These are phyloP conservation scores for Sanghuangporus sanghuang DNA, from an alignment of 1,284 basidiomycete species.

Conservation along the genomic window DNA sequence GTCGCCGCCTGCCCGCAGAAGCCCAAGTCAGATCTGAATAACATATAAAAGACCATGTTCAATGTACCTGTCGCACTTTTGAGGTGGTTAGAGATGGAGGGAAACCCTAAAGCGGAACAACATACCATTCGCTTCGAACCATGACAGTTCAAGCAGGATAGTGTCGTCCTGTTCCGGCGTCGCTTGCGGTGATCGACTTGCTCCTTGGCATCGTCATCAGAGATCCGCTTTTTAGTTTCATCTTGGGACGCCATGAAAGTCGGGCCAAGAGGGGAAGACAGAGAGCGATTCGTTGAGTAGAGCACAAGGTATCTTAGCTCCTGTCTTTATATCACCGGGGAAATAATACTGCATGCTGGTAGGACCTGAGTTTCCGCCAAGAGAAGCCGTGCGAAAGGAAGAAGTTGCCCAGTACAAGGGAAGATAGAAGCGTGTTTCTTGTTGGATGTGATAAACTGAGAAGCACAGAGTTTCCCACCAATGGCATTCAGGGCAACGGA, in stretches of 20 bases:
- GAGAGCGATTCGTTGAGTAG: neutral
- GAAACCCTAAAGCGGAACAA: constrained; percentile 13
- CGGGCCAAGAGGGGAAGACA: neutral
- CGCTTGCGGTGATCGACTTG: constrained; percentile 34
- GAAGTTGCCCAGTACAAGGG: neutral
- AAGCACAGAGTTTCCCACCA: neutral
- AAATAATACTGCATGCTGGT: neutral
- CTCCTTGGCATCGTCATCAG: constrained; percentile 6
- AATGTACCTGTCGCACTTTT: constrained; percentile 20
- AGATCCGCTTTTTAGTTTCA: constrained; percentile 4
- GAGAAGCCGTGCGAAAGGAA: neutral
- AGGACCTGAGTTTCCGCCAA: neutral
- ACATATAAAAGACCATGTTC: neutral
- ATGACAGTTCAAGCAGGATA: constrained; percentile 40
- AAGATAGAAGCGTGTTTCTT: neutral
- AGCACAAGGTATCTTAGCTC: too few relatives aligned
- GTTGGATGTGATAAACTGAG: neutral
- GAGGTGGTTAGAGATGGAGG: neutral
- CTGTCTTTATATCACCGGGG: neutral
- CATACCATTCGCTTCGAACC: constrained; percentile 41
- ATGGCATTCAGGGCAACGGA: neutral
- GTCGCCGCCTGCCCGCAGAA: constrained; percentile 16
- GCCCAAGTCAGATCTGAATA: neutral
- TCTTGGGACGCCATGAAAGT: neutral
- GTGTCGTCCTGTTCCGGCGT: constrained; percentile 38